phyloP scores from a whole-genome alignment of 2,329 filamentous ascomycete species.

The Pseudogymnoascus sp. region DNA sequence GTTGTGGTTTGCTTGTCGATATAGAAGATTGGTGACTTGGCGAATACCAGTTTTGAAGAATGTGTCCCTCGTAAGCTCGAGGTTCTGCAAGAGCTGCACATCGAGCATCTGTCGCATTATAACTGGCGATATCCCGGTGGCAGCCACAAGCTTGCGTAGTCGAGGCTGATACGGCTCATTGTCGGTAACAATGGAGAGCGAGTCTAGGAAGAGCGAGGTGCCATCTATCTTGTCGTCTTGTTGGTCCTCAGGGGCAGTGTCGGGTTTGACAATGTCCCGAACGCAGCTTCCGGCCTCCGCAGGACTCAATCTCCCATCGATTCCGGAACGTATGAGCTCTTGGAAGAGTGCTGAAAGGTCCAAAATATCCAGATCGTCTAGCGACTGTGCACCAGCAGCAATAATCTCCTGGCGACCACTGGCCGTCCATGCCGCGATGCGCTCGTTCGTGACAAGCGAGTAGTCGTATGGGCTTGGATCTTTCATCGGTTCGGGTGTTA shows the following conservation, averaged over 20 bases:
- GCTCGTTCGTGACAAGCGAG: slow-evolving; percentile 64
- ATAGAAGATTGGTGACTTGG: slow-evolving; percentile 85
- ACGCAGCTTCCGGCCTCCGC: slow-evolving; percentile 63
- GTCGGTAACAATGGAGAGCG: slow-evolving; percentile 70
- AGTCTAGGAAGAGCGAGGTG: slow-evolving; percentile 71
- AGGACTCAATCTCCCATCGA: slow-evolving; percentile 60
- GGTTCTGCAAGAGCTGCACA: slow-evolving; percentile 60
- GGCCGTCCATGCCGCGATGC: slow-evolving; percentile 58
- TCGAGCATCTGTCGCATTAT: slow-evolving; percentile 81
- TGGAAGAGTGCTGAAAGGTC: slow-evolving; percentile 69
- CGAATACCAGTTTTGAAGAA: slow-evolving; percentile 78
- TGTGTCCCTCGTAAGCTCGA: slow-evolving; percentile 76
- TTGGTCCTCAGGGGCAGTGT: slow-evolving; percentile 40
- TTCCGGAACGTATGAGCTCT: slow-evolving; percentile 70
- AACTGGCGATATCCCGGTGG: slow-evolving; percentile 62
- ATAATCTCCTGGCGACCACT: slow-evolving; percentile 60
- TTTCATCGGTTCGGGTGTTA: slow-evolving; percentile 25
- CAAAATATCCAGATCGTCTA: slow-evolving; percentile 58
- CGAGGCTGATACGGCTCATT: slow-evolving; percentile 39
- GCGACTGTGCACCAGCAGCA: slow-evolving; percentile 54
- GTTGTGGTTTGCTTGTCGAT: slow-evolving; percentile 96
- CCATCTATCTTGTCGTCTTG: slow-evolving; percentile 49
- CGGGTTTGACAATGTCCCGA: slow-evolving; percentile 61
- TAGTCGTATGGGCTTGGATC: slow-evolving; percentile 52
- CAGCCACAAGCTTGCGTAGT: slow-evolving; percentile 60